Evolutionary conservation across 2,329 filamentous ascomycete genomes (phyloP).

Genomic region (Graphiopsis chlorocephala): DNA sequence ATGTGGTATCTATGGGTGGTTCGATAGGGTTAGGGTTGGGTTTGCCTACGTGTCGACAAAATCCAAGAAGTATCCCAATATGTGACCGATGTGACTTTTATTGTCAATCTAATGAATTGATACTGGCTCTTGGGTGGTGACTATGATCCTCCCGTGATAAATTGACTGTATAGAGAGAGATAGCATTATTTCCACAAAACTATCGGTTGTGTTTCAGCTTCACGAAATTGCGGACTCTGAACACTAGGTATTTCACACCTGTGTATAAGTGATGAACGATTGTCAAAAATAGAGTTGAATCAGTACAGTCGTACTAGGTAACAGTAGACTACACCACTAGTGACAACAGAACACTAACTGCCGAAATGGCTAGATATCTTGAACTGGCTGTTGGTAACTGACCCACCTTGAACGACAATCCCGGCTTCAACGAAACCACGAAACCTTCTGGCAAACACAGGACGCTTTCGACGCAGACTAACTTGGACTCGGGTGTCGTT

Average conservation of each 20-base stretch:
- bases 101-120: background rate
- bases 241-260: no score
- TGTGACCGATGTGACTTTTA: background rate
- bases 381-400: background rate
- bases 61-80: background rate
- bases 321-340: background rate
- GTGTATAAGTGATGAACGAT: background rate
- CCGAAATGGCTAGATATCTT: background rate
- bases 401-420: background rate
- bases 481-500: background rate
- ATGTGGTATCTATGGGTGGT: no score
- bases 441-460: background rate
- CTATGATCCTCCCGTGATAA: background rate
- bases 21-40: background rate
- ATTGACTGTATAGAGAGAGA: background rate
- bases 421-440: background rate
- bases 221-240: background rate
- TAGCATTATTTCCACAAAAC: background rate
- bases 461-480: background rate
- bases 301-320: background rate
- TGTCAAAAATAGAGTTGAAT: background rate
- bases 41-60: background rate
- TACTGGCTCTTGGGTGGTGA: background rate
- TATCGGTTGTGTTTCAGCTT: background rate
- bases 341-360: background rate